Evolutionary conservation across 2,329 filamentous ascomycete genomes (phyloP), one percentile per base, ranked within the genome.

Genomic region (Coniella lustricola): DNA sequence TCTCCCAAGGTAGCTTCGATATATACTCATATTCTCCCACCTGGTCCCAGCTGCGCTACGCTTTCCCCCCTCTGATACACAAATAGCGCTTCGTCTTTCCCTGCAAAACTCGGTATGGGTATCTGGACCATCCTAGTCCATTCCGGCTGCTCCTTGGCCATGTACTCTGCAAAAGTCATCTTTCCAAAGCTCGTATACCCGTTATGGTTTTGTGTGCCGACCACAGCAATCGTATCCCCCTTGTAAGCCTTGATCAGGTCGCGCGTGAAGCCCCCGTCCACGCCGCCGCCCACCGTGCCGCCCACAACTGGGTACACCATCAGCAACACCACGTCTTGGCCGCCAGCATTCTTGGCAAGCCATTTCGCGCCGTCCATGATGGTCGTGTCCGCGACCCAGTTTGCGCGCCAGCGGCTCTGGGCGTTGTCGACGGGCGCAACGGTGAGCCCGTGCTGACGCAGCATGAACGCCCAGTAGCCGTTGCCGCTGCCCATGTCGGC

Each of bases 381-480:
- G n/a, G 79, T 62, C 0, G 84, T 89, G 62, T 89, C 84, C 12
- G 64, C 62, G 9, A 89, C 71, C 85, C 85, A 90, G 55, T 72
- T 75, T 1, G 79, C 80, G 43, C 85, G 73, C 76, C 85, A 90
- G 56, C 76, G 74, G 55, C 77, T 83, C 59, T 82, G 74, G 58
- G 77, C 77, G 60, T 78, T 87, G 63, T 90, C 85, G 8, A 89
- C 74, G 1, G 85, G 71, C 17, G 72, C 65, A 1, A 81, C 76
- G 5, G 67, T 64, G 31, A 78, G 62, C 17, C 77, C 75, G 57
- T 81, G 74, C 20, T 70, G 64, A 2, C 85, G 75, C 12, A 89
- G 75, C 77, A 87, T 80, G 53, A 80, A 84, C 7, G 79, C 76
- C 85, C 85, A 90, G 67, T 89, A 90, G 10, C 84, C 85, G 60